Conservation (phyloP, 352 stramenopile species). For the Phytophthora sp. region DNA sequence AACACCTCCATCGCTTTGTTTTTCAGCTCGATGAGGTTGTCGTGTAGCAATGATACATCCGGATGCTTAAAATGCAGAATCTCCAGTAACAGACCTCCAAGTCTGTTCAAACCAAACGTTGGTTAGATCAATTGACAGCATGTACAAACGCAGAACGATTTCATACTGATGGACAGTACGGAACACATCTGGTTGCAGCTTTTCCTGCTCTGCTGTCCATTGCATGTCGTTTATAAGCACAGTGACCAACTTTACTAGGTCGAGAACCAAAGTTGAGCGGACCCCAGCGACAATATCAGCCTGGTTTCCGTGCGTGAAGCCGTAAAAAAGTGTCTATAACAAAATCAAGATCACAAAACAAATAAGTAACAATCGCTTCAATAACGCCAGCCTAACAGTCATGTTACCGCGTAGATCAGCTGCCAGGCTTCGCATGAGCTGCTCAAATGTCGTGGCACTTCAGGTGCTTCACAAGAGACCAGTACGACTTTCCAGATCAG, state of each 20-base stretch:
- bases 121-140: background rate
- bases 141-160: background rate
- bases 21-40: conserved; percentile 53
- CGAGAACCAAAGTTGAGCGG: conserved; percentile 45
- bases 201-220: conserved; percentile 47
- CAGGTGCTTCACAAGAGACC: conserved; percentile 51
- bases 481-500: conserved; percentile 70
- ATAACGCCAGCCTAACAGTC: background rate
- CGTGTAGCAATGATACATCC: conserved; percentile 39
- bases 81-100: conserved; percentile 56
- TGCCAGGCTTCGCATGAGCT: conserved; percentile 47
- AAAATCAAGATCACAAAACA: background rate
- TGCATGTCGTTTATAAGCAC: conserved; percentile 65
- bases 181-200: conserved; percentile 36
- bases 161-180: conserved; percentile 31
- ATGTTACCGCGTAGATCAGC: conserved; percentile 47
- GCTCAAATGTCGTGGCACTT: conserved; percentile 36
- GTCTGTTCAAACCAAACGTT: conserved; percentile 20
- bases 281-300: conserved; percentile 23
- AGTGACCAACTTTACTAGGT: conserved; percentile 64
- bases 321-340: conserved; percentile 55
- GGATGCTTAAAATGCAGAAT: conserved; percentile 41
- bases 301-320: conserved; percentile 26
- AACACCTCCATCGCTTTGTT: conserved; percentile 73
- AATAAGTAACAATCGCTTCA: background rate